A percentile compares a stretch with the other conserved stretches of the same genome.
Conservation (phyloP, 805 yeast species). For the Metschnikowia proteae region DNA sequence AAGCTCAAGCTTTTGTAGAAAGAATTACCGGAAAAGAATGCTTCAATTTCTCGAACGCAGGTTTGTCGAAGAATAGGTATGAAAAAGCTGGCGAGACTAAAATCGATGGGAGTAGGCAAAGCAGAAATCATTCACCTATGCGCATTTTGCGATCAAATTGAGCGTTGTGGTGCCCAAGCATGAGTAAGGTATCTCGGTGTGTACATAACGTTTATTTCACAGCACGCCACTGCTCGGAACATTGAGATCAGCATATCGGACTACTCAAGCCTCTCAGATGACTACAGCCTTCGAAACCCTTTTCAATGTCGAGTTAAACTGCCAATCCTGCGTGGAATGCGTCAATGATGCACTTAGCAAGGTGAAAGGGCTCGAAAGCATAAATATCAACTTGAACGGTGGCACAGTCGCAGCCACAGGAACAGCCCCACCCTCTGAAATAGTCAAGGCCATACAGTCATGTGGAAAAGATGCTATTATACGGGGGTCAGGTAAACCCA, state of each 20-base stretch:
- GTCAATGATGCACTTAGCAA: slow-evolving; percentile 51
- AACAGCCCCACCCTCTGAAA: slow-evolving; percentile 66
- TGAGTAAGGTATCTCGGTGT: neutral
- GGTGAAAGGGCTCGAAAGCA: slow-evolving; percentile 47
- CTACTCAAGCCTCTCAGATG: neutral
- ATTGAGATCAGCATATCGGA: neutral
- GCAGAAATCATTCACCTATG: too few species aligned
- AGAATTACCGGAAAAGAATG: too few species aligned
- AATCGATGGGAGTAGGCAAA: too few species aligned
- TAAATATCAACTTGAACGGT: slow-evolving; percentile 53
- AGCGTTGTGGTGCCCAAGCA: neutral
- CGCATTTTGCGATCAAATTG: neutral
- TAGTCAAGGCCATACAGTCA: slow-evolving; percentile 62
- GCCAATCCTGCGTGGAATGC: slow-evolving; percentile 64
- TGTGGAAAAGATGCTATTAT: slow-evolving; percentile 89
- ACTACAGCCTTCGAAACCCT: slow-evolving; percentile 50
- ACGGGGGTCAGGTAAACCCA: slow-evolving; percentile 83
- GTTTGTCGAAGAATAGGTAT: too few species aligned
- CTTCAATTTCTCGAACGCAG: too few species aligned
- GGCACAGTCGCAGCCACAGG: slow-evolving; percentile 70
- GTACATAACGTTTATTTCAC: neutral
- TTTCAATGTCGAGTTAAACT: slow-evolving; percentile 82
- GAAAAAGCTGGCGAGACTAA: too few species aligned
- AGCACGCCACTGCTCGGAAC: slow-evolving; percentile 2
- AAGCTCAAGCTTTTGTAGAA: too few species aligned